Percentiles rank a stretch among this genome's conserved stretches.
phyloP scores from a whole-genome alignment of 2,329 filamentous ascomycete genomes.

The Bipolaris sorokiniana region DNA sequence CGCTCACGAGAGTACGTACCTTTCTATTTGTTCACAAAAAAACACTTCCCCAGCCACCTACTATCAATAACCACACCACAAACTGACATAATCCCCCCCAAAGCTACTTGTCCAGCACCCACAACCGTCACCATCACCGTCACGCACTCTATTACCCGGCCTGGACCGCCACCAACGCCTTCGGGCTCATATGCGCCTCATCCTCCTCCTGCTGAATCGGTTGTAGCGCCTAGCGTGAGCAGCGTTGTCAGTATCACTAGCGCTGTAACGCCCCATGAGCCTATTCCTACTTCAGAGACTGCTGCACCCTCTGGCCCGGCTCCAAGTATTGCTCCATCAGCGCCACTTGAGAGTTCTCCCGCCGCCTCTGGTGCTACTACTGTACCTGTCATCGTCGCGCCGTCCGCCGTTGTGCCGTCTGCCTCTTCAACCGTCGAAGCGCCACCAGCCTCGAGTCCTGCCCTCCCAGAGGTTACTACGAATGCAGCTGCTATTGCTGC shows the following conservation, averaged over 20 bases:
- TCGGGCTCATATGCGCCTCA: constrained; percentile 11
- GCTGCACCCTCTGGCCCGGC: constrained; percentile 1
- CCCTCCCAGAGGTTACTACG: constrained; percentile 16
- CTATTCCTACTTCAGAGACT: constrained; percentile 11
- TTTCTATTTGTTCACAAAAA: not conserved
- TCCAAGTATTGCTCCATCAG: constrained; percentile 3
- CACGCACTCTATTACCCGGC: constrained; percentile 29
- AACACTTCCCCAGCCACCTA: not conserved
- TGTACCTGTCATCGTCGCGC: not conserved
- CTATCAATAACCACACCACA: not conserved
- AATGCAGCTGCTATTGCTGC: constrained; percentile 25
- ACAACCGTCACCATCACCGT: constrained; percentile 36
- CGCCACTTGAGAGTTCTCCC: constrained; percentile 6
- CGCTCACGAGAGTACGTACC: constrained; percentile 25
- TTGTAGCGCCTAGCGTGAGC: constrained; percentile 20
- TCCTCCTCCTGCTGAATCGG: constrained; percentile 24
- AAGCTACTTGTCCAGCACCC: constrained; percentile 24
- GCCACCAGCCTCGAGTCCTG: constrained; percentile 19
- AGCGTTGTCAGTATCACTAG: constrained; percentile 14
- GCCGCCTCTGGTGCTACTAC: constrained; percentile 12
- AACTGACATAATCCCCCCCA: constrained; percentile 18
- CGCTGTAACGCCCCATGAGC: constrained; percentile 2
- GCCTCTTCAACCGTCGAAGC: not conserved
- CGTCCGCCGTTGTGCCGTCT: not conserved
- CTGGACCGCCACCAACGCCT: constrained; percentile 14